These are phyloP conservation scores for Calcarisporium arbuscula DNA, from an alignment of 2,329 filamentous ascomycete species.

Conservation along the genomic window DNA sequence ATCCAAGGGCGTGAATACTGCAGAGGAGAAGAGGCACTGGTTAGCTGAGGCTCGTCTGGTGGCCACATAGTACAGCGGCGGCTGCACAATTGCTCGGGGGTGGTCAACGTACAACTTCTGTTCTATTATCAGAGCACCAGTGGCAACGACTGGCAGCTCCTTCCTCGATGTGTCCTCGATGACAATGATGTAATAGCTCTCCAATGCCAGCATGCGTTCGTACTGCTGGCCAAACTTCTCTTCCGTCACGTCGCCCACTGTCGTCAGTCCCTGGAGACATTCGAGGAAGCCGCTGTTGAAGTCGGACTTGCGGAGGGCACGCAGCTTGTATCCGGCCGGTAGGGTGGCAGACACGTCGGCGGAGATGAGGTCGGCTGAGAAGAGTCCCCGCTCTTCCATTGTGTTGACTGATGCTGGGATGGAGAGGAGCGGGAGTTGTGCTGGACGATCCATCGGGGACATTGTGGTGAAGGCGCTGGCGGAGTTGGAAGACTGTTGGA, in stretches of 20 bases:
- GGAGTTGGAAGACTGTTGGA: too few species aligned
- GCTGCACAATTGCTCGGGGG: too few species aligned
- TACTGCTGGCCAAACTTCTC: conserved; percentile 73
- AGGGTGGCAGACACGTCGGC: conserved; percentile 65
- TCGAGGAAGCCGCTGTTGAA: conserved; percentile 81
- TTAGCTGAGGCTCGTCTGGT: too few species aligned
- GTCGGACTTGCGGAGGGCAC: conserved; percentile 72
- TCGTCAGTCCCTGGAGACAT: conserved; percentile 84
- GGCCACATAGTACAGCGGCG: too few species aligned
- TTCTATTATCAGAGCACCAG: conserved; percentile 85
- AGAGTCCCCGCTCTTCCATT: conserved; percentile 57
- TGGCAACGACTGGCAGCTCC: conserved; percentile 70
- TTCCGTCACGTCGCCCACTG: conserved; percentile 78
- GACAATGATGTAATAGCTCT: conserved; percentile 80
- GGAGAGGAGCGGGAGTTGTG: too few species aligned
- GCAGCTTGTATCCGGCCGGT: conserved; percentile 75
- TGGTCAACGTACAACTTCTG: conserved; percentile 69
- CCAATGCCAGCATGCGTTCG: conserved; percentile 69
- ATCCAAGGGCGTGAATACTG: conserved; percentile 72
- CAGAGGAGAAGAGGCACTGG: conserved; percentile 6
- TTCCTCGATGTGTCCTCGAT: conserved; percentile 63
- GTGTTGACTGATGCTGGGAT: too few species aligned
- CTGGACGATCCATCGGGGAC: too few species aligned
- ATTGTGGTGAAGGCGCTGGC: too few species aligned
- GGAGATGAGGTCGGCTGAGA: conserved; percentile 71